Conservation (phyloP, 352 stramenopile species). For the Phytophthora multivora region DNA sequence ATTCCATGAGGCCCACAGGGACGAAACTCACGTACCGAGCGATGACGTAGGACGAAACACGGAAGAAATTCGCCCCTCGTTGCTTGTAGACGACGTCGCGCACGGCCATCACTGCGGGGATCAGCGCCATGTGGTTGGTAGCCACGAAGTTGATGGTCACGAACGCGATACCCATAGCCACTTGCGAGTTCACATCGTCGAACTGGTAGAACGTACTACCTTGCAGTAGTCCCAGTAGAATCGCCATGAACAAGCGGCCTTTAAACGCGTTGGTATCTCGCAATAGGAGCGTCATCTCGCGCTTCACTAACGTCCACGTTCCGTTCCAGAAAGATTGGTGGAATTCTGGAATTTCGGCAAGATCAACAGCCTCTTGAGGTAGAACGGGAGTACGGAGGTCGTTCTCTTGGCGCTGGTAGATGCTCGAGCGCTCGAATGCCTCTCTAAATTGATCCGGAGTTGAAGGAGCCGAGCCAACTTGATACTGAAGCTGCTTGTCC, state of each 20-base stretch:
- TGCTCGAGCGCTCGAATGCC: conserved; percentile 60
- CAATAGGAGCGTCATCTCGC: conserved; percentile 49
- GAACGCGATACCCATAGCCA: conserved; percentile 71
- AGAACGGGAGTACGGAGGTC: background rate
- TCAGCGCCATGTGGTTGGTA: conserved; percentile 53
- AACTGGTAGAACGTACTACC: conserved; percentile 33
- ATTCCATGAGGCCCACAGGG: conserved; percentile 49
- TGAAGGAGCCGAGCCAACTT: conserved; percentile 1
- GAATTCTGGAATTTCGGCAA: conserved; percentile 39
- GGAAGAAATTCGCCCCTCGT: conserved; percentile 68
- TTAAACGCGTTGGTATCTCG: conserved; percentile 20
- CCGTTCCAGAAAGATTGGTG: conserved; percentile 13
- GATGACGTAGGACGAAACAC: conserved; percentile 59
- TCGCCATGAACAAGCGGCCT: conserved; percentile 14
- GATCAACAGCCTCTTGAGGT: conserved; percentile 25
- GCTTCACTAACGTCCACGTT: conserved; percentile 17
- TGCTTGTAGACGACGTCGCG: conserved; percentile 74
- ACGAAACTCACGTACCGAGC: conserved; percentile 27
- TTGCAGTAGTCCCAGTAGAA: conserved; percentile 33
- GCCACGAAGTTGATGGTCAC: conserved; percentile 64
- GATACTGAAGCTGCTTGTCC: conserved; percentile 35
- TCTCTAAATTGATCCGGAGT: conserved; percentile 5
- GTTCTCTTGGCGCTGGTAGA: background rate
- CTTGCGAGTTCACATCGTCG: conserved; percentile 21
- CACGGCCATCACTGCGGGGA: conserved; percentile 61